A percentile compares a stretch with the other conserved stretches of the same genome.
phyloP scores from a whole-genome alignment of 2,329 filamentous ascomycete genomes.

The Dactylellina sp. region DNA sequence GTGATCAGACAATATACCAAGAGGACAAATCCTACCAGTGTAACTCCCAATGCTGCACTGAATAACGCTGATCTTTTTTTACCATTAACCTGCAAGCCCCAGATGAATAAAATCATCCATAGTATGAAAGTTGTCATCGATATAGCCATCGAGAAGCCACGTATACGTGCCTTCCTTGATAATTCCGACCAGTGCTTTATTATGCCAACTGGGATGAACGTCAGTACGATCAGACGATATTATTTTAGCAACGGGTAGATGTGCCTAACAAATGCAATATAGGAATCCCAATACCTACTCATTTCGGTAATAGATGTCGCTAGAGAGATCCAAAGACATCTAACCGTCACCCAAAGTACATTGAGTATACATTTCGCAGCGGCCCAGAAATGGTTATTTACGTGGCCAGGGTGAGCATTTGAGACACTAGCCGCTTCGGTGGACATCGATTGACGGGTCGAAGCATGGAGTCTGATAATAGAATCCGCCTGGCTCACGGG shows the following conservation, averaged over 20 bases:
- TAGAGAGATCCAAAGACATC: slow-evolving; percentile 19
- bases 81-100: slow-evolving; percentile 25
- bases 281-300: slow-evolving; percentile 8
- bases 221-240: background rate
- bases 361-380: slow-evolving; percentile 22
- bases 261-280: too few species aligned
- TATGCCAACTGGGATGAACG: slow-evolving; percentile 22
- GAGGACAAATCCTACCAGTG: slow-evolving; percentile 28
- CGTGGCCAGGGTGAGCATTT: slow-evolving; percentile 17
- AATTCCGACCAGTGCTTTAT: slow-evolving; percentile 33
- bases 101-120: slow-evolving; percentile 46
- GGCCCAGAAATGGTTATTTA: slow-evolving; percentile 14
- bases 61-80: slow-evolving; percentile 17
- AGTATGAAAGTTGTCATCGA: slow-evolving; percentile 29
- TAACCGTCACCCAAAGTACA: slow-evolving; percentile 12
- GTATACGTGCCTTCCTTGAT: slow-evolving; percentile 17
- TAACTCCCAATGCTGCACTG: slow-evolving; percentile 23
- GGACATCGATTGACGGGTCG: slow-evolving; percentile 34
- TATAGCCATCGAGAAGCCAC: slow-evolving; percentile 43
- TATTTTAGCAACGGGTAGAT: too few species aligned
- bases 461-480: slow-evolving; percentile 1
- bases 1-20: slow-evolving; percentile 37
- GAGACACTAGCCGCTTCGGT: slow-evolving; percentile 28
- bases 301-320: slow-evolving; percentile 18
- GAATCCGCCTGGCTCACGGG: background rate